Evolutionary conservation across 306 rosid genomes (phyloP).

Genomic region (Prosopis cineraria): DNA sequence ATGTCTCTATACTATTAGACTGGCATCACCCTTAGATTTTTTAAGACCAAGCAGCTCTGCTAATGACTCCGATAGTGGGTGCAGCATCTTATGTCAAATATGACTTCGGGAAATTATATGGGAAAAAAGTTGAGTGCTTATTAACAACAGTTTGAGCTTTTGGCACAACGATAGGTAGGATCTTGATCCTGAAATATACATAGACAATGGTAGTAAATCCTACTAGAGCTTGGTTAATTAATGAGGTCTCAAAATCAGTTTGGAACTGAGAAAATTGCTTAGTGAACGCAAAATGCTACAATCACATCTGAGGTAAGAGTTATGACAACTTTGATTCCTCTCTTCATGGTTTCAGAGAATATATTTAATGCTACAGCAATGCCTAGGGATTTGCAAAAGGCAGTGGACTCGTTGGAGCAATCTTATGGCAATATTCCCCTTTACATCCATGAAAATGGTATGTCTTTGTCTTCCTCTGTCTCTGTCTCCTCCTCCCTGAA

Average conservation of each 20-base stretch:
- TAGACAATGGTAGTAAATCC: not conserved
- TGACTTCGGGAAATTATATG: not conserved
- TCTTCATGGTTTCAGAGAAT: not conserved
- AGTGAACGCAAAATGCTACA: not conserved
- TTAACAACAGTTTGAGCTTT: not conserved
- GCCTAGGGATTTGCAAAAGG: constrained; percentile 18
- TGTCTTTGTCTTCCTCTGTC: not conserved
- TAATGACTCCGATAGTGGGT: not conserved
- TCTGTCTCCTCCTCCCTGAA: not conserved
- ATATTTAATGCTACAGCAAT: not conserved
- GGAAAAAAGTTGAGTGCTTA: not conserved
- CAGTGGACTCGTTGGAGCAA: not conserved
- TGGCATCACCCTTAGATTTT: not conserved
- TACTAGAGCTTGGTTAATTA: not conserved
- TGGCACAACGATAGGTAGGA: not conserved
- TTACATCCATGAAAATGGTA: not conserved
- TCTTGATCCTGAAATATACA: not conserved
- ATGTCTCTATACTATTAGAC: not conserved
- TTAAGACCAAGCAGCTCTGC: not conserved
- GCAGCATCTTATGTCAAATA: not conserved
- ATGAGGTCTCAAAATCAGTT: not conserved
- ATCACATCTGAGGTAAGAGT: not conserved
- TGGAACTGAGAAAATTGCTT: not conserved
- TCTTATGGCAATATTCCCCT: constrained; percentile 9
- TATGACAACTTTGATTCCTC: not conserved